Evolutionary conservation across 2,329 filamentous ascomycete species (phyloP), one percentile per base, ranked within the genome.

Genomic region (Fusarium albosuccineum): DNA sequence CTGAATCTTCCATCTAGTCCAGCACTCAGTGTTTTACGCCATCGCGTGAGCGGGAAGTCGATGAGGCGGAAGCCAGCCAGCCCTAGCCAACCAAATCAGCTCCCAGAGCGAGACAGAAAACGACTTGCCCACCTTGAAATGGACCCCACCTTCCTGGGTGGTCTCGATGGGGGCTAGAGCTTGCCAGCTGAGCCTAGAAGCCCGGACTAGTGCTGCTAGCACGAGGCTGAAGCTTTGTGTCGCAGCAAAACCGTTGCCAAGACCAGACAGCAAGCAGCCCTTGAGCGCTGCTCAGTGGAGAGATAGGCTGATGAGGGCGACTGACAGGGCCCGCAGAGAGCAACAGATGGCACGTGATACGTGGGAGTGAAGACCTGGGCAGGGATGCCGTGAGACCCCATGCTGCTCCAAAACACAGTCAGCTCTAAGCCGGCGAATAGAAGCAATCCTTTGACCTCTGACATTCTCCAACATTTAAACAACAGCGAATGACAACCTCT

Each of bases 191-290:
- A 70, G 63, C 63, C 52, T 58, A 64, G 45, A 61, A 64, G 60
- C 17, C 7, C 42, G 53, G 41, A 17, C 66, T 64, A 56, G 46
- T 40, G 34, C 44, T 45, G 37, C 66, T 67, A 70, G 66, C 59
- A 69, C 66, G 66, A 69, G 66, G 66, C 66, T 69, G 66, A 64
- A 44, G 26, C 33, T 27, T 37, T 42, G 22, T 8, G 22, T 55
- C 16, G 49, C 26, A 46, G 37, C 14, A 41, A 67, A 64, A 58
- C 66, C 66, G 63, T 69, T 69, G 66, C 66, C 66, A 70, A 69
- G 66, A 57, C 34, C 26, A 34, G 26, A 17, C 14, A 54, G 22
- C 9, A 22, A 30, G 37, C 49, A 11, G 9, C 39, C 30, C 30
- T 33, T 44, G 10, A 26, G 33, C 5, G 46, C 30, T 49, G 34